phyloP scores from a whole-genome alignment of 352 stramenopile species.

The Globisporangium nodosum region DNA sequence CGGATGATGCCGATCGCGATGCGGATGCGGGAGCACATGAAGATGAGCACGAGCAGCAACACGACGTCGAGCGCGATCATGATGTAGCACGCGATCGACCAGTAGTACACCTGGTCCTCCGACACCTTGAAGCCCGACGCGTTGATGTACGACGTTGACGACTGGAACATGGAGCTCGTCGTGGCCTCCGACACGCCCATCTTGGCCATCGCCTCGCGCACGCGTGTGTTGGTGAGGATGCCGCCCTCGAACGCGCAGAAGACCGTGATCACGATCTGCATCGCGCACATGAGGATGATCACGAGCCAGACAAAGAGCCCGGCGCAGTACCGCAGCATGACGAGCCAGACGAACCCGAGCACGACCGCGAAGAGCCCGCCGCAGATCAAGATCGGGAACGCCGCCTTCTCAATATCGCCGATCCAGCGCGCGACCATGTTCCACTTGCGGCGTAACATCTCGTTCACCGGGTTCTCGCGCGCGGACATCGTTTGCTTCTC shows the following conservation, averaged over 20 bases:
- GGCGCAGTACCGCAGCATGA: slow-evolving; percentile 70
- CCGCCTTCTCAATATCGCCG: slow-evolving; percentile 72
- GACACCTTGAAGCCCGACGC: slow-evolving; percentile 34
- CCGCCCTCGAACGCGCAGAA: slow-evolving; percentile 75
- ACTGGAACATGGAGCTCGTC: slow-evolving; percentile 22
- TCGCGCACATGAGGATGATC: slow-evolving; percentile 53
- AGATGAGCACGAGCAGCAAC: slow-evolving; percentile 65
- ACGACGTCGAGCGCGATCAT: slow-evolving; percentile 58
- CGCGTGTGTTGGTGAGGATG: slow-evolving; percentile 41
- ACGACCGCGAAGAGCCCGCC: slow-evolving; percentile 59
- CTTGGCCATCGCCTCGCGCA: slow-evolving; percentile 40
- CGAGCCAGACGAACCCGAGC: slow-evolving; percentile 68
- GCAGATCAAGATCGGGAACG: slow-evolving; percentile 71
- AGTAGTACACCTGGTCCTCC: slow-evolving; percentile 58
- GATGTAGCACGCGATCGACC: slow-evolving; percentile 71
- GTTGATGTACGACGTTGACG: slow-evolving; percentile 56
- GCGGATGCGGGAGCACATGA: slow-evolving; percentile 78
- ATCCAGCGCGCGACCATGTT: slow-evolving; percentile 71
- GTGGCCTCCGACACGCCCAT: slow-evolving; percentile 42
- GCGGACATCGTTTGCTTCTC: slow-evolving; percentile 38
- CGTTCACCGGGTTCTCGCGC: slow-evolving; percentile 41
- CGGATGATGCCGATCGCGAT: slow-evolving; percentile 86
- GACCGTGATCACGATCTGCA: slow-evolving; percentile 66
- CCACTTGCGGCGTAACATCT: slow-evolving; percentile 60
- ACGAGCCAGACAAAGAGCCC: slow-evolving; percentile 79